Evolutionary conservation across 768 basidiomycete genomes (phyloP), one percentile per base, ranked within the genome.

Genomic region (Leccinum olivaceopallidum): DNA sequence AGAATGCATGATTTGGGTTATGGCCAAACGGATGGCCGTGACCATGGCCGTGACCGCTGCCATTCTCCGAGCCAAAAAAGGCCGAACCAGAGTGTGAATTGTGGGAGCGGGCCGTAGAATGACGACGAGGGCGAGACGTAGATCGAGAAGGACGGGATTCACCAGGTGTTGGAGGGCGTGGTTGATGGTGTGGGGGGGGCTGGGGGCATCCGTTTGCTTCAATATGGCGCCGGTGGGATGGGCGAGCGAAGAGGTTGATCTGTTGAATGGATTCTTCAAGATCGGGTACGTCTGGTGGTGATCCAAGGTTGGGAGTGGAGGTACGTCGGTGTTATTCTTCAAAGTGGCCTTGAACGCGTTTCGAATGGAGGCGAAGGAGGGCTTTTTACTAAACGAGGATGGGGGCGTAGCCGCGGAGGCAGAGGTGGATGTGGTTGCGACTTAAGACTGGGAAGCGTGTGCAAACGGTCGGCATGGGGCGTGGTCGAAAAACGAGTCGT

Each of bases 361-460:
- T 42, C 90, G 86, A 61, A 94, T 85, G 16, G 90, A 93, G 2
- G 92, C 92, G 61, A 94, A 93, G 0, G 92, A 94, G 2, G 89
- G 73, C 68, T 94, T 94, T 77, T 91, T 91, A 48, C 84, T 78
- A 69, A 92, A 89, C 1, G 85, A 79, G n/a, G 84, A 75, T 49
- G 67, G 63, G 37, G 53, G 56, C 8, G 66, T 36, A 26, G 56
- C 59, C 2, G 63, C 55, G 30, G 70, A 71, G 1, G 48, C 58
- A 3, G 66, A 58, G 0, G 69, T 73, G 51, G 75, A 67, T 1
- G 84, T 79, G 1, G 81, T 82, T 30, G 84, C 82, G 48, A 91
- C 80, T 6, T 89, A 92, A 4, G 89, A 84, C 64, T 89, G 86
- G 6, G 91, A 78, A 18, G 86, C 84, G 72, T 92, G 90, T 4